phyloP scores from a whole-genome alignment of 2,329 filamentous ascomycete genomes.

The Trichoderma hamatum region DNA sequence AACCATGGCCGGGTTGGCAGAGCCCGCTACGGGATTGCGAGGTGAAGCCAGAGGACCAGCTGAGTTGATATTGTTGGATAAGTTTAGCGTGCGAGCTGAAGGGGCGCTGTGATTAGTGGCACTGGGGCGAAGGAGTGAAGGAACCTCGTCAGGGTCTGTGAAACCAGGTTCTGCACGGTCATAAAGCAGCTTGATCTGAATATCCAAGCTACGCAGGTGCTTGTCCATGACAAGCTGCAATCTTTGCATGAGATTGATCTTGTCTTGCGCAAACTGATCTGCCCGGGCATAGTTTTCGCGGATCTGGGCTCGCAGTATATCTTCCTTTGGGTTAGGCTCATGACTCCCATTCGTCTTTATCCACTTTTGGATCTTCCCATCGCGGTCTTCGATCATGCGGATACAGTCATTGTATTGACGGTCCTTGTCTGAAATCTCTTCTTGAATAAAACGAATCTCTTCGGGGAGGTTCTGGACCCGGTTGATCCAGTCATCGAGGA shows the following conservation, averaged over 20 bases:
- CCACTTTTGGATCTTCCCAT: slow-evolving; percentile 77
- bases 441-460: slow-evolving; percentile 80
- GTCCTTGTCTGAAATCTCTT: slow-evolving; percentile 82
- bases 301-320: slow-evolving; percentile 66
- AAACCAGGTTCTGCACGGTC: slow-evolving; percentile 65
- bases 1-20: slow-evolving; percentile 47
- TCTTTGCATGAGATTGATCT: slow-evolving; percentile 70
- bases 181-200: slow-evolving; percentile 63
- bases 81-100: slow-evolving; percentile 48
- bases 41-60: slow-evolving; percentile 35
- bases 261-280: slow-evolving; percentile 73
- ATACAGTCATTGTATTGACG: slow-evolving; percentile 69
- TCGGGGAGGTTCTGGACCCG: slow-evolving; percentile 77
- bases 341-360: slow-evolving; percentile 77
- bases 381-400: slow-evolving; percentile 70
- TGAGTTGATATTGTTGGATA: slow-evolving; percentile 42
- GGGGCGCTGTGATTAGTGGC: slow-evolving; percentile 54
- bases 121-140: slow-evolving; percentile 62
- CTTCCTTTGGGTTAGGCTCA: slow-evolving; percentile 74
- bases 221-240: slow-evolving; percentile 62
- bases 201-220: slow-evolving; percentile 64
- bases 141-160: slow-evolving; percentile 63
- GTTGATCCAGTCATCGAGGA: slow-evolving; percentile 79
- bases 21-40: slow-evolving; percentile 35
- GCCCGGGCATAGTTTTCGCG: slow-evolving; percentile 68